Conservation (phyloP, 495 filamentous ascomycete genomes). For the Xanthoparmelia taractica region DNA sequence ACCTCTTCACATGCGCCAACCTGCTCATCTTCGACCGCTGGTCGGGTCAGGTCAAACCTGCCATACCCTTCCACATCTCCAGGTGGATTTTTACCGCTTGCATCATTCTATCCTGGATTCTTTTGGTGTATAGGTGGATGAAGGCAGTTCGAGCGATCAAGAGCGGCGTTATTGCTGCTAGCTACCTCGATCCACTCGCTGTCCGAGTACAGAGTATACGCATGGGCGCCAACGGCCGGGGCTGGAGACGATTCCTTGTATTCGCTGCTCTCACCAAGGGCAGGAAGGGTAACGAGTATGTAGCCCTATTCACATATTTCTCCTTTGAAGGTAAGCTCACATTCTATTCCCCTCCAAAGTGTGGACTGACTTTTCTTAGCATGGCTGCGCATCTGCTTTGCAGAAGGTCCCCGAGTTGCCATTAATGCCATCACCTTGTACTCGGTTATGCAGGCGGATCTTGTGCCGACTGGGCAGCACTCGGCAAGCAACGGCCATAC, state of each 20-base stretch:
- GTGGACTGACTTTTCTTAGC: conserved; percentile 40
- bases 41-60: conserved; percentile 59
- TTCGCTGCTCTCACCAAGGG: conserved; percentile 88
- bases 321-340: conserved; percentile 69
- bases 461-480: conserved; percentile 53
- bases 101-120: conserved; percentile 77
- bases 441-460: conserved; percentile 62
- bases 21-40: conserved; percentile 72
- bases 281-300: conserved; percentile 82
- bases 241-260: conserved; percentile 84
- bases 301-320: conserved; percentile 91
- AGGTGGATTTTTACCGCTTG: conserved; percentile 89
- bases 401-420: conserved; percentile 82
- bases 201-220: conserved; percentile 74
- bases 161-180: conserved; percentile 78
- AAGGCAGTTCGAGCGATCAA: conserved; percentile 71
- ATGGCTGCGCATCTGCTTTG: conserved; percentile 81
- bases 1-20: conserved; percentile 88
- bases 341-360: not conserved
- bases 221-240: conserved; percentile 51
- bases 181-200: conserved; percentile 80
- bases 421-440: conserved; percentile 84
- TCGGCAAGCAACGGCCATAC: conserved; percentile 42
- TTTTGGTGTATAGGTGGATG: conserved; percentile 68
- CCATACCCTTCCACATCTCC: conserved; percentile 59